Base-by-base conservation (phyloP, 306 rosid species). In the Glycine soja region DNA sequence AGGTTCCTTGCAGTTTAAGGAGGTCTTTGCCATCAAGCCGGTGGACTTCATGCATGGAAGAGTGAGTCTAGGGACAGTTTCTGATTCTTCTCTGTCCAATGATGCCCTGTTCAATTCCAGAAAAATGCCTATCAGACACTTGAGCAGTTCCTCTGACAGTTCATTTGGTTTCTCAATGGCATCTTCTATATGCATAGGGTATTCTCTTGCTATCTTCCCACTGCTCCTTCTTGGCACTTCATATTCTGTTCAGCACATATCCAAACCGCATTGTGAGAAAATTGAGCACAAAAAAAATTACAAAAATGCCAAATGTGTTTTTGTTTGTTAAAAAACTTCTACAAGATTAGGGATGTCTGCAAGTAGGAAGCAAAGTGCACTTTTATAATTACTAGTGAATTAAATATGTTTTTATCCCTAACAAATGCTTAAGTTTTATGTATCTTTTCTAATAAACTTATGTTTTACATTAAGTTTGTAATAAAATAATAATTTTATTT, bases 131-230 rank as follows among this genome's bases (percentile, higher is more conserved):
- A 89, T 86, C 36, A 93, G 83, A 80, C 98, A 89, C 72, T 88
- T 90, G 4, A 93, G 83, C 40, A 95, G 74, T 75, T 89, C 90
- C 85, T 95, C 99, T 30, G 99, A 95, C 67, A 95, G 70, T 82
- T 88, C 91, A 85, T 95, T 95, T 81, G 99, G 93, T 69, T 88
- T 88, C 86, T 74, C 87, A 32, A 88, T 81, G 56, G 78, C 82
- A 77, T 54, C 30, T 80, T 77, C 84, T 66, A 77, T 52, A 12
- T 79, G 83, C 43, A 77, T 19, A 12, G 76, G 68, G 51, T 74
- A 70, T 38, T 85, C 90, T 43, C 87, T 87, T 80, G 79, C 66
- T 38, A 76, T 83, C 80, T 88, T 89, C 10, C 88, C 74, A 0
- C 63, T 79, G 57, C 84, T 85, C 64, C 88, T 92, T 89, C 92